phyloP scores from a whole-genome alignment of 163 green algal genomes.

The Trebouxiophyceae sp. region DNA sequence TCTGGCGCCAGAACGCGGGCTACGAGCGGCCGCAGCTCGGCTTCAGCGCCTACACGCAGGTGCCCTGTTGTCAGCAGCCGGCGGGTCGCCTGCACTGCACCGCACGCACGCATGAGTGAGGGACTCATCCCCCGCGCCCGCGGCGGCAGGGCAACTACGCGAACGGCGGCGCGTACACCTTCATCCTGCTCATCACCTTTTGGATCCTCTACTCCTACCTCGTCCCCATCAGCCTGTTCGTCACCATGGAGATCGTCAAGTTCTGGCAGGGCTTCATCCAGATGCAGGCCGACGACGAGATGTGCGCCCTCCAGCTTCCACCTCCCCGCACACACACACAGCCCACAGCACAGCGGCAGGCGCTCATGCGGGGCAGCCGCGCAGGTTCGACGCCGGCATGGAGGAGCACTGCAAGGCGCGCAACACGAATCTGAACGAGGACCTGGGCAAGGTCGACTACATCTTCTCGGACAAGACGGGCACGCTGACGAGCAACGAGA shows the following conservation, averaged over 20 bases:
- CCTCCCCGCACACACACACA: not conserved
- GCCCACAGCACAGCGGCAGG: not conserved
- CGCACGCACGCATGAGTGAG: too few species aligned
- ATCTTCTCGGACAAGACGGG: constrained; percentile 88
- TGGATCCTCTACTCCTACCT: constrained; percentile 81
- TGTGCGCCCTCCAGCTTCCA: not conserved
- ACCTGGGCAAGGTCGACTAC: constrained; percentile 79
- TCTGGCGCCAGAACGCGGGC: constrained; percentile 50
- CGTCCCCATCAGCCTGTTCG: constrained; percentile 82
- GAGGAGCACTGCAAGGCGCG: constrained; percentile 10
- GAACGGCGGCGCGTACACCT: constrained; percentile 44
- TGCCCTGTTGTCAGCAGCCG: too few species aligned
- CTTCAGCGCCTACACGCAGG: constrained; percentile 25
- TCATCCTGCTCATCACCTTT: constrained; percentile 71
- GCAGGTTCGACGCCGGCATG: not conserved
- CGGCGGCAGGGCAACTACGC: constrained; percentile 46
- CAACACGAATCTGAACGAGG: constrained; percentile 40
- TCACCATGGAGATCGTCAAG: constrained; percentile 84
- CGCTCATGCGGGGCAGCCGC: not conserved
- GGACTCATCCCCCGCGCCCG: not conserved
- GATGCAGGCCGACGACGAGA: not conserved
- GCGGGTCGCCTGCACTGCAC: too few species aligned
- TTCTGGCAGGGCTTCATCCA: constrained; percentile 52
- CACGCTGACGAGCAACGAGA: constrained; percentile 76
- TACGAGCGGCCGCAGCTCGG: constrained; percentile 33